Percentiles rank a stretch among this genome's conserved stretches.
Evolutionary conservation across 1,284 basidiomycete genomes (phyloP).

Genomic region (Caloboletus inedulis): DNA sequence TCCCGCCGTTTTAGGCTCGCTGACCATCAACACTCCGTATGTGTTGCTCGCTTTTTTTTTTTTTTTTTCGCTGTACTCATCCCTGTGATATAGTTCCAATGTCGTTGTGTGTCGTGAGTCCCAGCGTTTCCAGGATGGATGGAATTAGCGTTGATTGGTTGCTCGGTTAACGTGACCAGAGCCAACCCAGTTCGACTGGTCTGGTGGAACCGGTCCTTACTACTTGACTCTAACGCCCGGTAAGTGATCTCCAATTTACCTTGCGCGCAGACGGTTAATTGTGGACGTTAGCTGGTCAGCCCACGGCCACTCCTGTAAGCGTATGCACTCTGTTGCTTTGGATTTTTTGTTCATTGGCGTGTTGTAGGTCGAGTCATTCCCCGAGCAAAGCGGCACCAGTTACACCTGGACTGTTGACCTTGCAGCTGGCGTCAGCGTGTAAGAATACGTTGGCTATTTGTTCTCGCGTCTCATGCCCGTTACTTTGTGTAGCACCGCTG

Average conservation of each 20-base stretch:
- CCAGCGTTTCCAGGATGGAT: background rate
- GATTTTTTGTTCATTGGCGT: background rate
- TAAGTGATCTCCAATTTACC: slow-evolving; percentile 20
- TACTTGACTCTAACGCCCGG: slow-evolving; percentile 67
- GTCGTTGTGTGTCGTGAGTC: slow-evolving; percentile 55
- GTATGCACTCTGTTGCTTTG: fast-evolving
- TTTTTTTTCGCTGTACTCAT: background rate
- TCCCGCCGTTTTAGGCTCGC: slow-evolving; percentile 44
- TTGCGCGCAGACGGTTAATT: background rate
- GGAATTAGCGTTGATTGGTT: background rate
- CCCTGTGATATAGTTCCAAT: slow-evolving; percentile 25
- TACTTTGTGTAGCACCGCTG: slow-evolving; percentile 42
- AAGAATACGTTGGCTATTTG: slow-evolving; percentile 2
- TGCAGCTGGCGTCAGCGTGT: slow-evolving; percentile 52
- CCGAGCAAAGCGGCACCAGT: slow-evolving; percentile 41
- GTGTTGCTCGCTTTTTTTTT: slow-evolving; percentile 26
- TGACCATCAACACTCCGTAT: slow-evolving; percentile 71
- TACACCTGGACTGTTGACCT: slow-evolving; percentile 67
- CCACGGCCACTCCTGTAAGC: slow-evolving; percentile 51
- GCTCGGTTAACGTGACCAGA: slow-evolving; percentile 38
- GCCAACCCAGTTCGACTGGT: slow-evolving; percentile 57
- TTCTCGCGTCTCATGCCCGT: background rate
- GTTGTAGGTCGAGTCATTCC: slow-evolving; percentile 53
- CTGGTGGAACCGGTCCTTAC: slow-evolving; percentile 56
- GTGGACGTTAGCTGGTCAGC: slow-evolving; percentile 49